A percentile compares a stretch with the other conserved stretches of the same genome.
These are phyloP conservation scores for Catharanthus roseus DNA, from an alignment of 257 asterid genomes.

Conservation along the genomic window DNA sequence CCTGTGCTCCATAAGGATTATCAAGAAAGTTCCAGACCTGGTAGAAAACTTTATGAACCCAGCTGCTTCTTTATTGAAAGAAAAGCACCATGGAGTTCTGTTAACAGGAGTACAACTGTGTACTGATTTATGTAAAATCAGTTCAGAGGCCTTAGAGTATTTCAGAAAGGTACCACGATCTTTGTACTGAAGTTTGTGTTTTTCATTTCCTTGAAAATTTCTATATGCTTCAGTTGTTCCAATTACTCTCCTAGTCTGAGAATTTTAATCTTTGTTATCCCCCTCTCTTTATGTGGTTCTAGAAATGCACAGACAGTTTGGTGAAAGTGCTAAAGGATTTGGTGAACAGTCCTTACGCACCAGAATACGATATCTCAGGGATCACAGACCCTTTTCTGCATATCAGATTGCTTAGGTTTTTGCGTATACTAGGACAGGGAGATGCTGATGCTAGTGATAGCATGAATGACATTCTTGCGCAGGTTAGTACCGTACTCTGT, in stretches of 20 bases:
- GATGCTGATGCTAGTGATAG: slow-evolving; percentile 93
- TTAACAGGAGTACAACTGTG: slow-evolving; percentile 91
- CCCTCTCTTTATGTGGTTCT: slow-evolving; percentile 21
- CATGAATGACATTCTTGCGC: slow-evolving; percentile 97
- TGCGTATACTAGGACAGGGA: slow-evolving; percentile 83
- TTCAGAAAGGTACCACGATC: slow-evolving; percentile 57
- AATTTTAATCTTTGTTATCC: slow-evolving; percentile 8
- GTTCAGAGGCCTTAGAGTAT: slow-evolving; percentile 85
- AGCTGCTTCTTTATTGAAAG: slow-evolving; percentile 79
- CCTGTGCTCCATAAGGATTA: slow-evolving; percentile 85
- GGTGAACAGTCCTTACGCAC: slow-evolving; percentile 91
- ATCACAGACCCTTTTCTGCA: slow-evolving; percentile 95
- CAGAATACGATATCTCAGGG: slow-evolving; percentile 92
- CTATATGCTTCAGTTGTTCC: neutral
- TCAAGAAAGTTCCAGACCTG: slow-evolving; percentile 95
- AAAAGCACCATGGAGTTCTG: slow-evolving; percentile 96
- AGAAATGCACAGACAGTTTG: slow-evolving; percentile 91
- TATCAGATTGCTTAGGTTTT: slow-evolving; percentile 72
- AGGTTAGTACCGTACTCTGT: slow-evolving; percentile 39
- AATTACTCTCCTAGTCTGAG: slow-evolving; percentile 1
- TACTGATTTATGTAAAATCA: slow-evolving; percentile 74
- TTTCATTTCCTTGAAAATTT: neutral
- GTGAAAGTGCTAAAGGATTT: slow-evolving; percentile 81
- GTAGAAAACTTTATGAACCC: slow-evolving; percentile 83
- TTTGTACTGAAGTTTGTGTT: neutral